A percentile compares a stretch with the other conserved stretches of the same genome.
phyloP scores from a whole-genome alignment of 1,284 basidiomycete species.

The Veloboletus limbatus region DNA sequence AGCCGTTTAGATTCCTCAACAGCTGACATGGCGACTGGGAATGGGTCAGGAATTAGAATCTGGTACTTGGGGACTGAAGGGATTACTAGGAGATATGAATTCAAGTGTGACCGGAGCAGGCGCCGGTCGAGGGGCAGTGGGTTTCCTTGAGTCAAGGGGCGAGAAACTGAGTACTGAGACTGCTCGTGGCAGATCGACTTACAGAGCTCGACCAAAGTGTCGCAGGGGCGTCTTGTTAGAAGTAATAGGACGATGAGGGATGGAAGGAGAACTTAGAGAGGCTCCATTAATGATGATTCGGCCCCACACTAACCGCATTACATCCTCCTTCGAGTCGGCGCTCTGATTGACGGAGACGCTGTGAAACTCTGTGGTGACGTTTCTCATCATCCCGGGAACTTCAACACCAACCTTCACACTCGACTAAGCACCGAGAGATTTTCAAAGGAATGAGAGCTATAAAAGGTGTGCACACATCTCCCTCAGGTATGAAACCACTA shows the following conservation, averaged over 20 bases:
- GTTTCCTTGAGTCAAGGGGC: conserved; percentile 17
- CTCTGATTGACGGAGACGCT: too few species aligned
- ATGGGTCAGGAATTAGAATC: neutral
- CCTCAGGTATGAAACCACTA: conserved; percentile 4
- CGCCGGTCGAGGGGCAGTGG: conserved; percentile 7
- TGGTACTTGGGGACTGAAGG: neutral
- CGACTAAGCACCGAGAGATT: neutral
- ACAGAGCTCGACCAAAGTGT: conserved; percentile 13
- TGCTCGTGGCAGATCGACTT: conserved; percentile 23
- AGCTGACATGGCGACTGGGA: conserved; percentile 20
- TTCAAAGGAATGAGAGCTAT: conserved; percentile 53
- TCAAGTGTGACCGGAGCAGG: neutral
- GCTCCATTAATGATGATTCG: too few species aligned
- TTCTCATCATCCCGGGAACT: conserved; percentile 20
- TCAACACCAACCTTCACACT: neutral
- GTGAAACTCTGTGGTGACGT: conserved; percentile 9
- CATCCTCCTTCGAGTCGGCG: too few species aligned
- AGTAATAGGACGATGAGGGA: conserved; percentile 27
- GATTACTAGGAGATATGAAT: conserved; percentile 14
- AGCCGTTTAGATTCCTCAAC: conserved; percentile 85
- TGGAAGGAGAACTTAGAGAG: neutral
- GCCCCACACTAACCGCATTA: too few species aligned
- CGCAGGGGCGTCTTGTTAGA: conserved; percentile 31
- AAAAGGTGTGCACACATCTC: conserved; percentile 45
- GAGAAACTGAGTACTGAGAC: neutral